Base-by-base conservation (phyloP, 23 red algal genomes). In the Agarophyton chilense region DNA sequence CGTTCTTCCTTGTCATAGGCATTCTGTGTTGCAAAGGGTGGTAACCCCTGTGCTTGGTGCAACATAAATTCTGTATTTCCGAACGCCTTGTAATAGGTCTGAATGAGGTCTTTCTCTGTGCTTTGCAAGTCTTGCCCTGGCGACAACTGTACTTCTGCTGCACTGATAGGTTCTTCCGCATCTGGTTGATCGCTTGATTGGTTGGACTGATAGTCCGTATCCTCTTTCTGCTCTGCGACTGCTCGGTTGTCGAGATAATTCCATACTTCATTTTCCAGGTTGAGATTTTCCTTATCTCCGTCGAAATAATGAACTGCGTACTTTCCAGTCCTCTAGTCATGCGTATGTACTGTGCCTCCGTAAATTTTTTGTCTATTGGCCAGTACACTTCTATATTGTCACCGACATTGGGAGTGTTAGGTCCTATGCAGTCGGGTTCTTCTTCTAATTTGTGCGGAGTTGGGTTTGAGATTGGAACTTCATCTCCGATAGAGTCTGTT, bases 51-150 rank as follows among this genome's bases (percentile, higher is more conserved):
- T 1, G 60, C 49, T 0, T 82, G 58, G 10, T 72, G 77, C 22
- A 74, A 54, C 39, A 72, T 66, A 36, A 91, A 91, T n/a, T 78
- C 44, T 44, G 39, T 66, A 28, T 36, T 24, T 13, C 61, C 31
- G 35, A 90, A 90, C 46, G 46, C 35, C 9, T 90, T 33, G 60
- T 52, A 70, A 29, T 79, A 90, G 2, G 21, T 66, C 40, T 79
- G 10, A 19, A 66, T 38, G 54, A 62, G 66, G 25, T 78, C 53
- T 0, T 66, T 64, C 49, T 90, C 72, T 26, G 47, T 47, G 28
- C 43, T 71, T 22, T 66, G 35, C 0, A 80, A 29, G 34, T 90
- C 86, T 10, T 54, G 40, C 38, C 64, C 66, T 12, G 83, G 72
- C 14, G 72, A 74, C 19, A 87, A 26, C 39, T 74, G 65, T 24